phyloP scores from a whole-genome alignment of 2,329 filamentous ascomycete species.

The Fusarium duplospermum region DNA sequence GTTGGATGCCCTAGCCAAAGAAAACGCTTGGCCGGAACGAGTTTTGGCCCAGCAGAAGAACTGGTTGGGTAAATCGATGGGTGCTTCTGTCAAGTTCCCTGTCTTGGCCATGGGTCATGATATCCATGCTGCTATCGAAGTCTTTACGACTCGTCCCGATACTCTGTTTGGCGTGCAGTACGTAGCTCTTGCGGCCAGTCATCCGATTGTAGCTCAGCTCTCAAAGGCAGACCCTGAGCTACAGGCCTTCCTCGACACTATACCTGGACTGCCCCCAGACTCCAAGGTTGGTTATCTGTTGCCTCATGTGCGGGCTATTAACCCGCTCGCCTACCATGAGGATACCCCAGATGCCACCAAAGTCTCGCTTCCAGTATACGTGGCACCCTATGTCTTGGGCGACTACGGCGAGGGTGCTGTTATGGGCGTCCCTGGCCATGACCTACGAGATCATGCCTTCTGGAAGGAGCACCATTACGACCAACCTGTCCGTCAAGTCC shows the following conservation, averaged over 20 bases:
- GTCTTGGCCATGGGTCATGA: slow-evolving; percentile 59
- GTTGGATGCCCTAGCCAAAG: slow-evolving; percentile 71
- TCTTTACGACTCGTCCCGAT: slow-evolving; percentile 88
- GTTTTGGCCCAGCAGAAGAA: slow-evolving; percentile 87
- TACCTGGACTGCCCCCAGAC: slow-evolving; percentile 66
- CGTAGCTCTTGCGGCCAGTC: slow-evolving; percentile 79
- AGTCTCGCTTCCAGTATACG: slow-evolving; percentile 77
- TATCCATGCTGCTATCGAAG: slow-evolving; percentile 66
- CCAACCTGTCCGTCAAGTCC: slow-evolving; percentile 71
- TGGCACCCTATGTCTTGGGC: slow-evolving; percentile 85
- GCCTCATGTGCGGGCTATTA: slow-evolving; percentile 69
- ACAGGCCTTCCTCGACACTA: slow-evolving; percentile 73
- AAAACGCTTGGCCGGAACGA: slow-evolving; percentile 81
- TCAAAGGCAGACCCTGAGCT: slow-evolving; percentile 71
- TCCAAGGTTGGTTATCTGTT: slow-evolving; percentile 77
- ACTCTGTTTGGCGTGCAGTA: slow-evolving; percentile 91
- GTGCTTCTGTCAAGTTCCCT: slow-evolving; percentile 78
- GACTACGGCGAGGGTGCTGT: slow-evolving; percentile 90
- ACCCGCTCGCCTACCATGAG: slow-evolving; percentile 71
- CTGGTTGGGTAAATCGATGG: slow-evolving; percentile 85
- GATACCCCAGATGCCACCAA: slow-evolving; percentile 62
- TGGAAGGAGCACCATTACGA: slow-evolving; percentile 77
- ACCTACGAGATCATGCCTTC: slow-evolving; percentile 81
- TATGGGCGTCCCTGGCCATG: slow-evolving; percentile 92
- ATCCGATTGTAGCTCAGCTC: slow-evolving; percentile 73